Evolutionary conservation across 1,139 yeast genomes (phyloP).

Genomic region (Protomyces macrosporus): DNA sequence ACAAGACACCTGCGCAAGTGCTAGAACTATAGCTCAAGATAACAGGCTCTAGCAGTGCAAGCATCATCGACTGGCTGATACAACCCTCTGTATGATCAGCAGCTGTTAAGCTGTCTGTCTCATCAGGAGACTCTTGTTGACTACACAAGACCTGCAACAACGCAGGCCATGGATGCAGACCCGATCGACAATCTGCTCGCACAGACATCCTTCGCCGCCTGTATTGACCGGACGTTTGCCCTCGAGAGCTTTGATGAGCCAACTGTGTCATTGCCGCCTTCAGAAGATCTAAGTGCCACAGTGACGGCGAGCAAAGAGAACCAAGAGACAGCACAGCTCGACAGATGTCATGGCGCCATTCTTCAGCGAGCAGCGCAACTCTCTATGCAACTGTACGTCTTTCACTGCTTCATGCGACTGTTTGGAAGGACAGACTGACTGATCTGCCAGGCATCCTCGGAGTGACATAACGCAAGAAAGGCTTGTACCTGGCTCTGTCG

Average conservation of each 20-base stretch:
- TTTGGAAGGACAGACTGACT: not conserved
- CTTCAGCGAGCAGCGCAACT: not conserved
- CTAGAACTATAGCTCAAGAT: too few relatives aligned
- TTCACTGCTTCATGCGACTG: not conserved
- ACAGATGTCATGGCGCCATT: not conserved
- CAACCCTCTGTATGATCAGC: too few relatives aligned
- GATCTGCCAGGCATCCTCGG: not conserved
- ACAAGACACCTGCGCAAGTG: too few relatives aligned
- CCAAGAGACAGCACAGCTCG: not conserved
- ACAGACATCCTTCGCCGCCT: not conserved
- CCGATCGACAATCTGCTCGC: not conserved
- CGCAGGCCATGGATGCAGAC: not conserved
- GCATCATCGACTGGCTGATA: too few relatives aligned
- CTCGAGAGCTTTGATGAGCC: not conserved
- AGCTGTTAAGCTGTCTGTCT: too few relatives aligned
- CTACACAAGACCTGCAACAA: too few relatives aligned
- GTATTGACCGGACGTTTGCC: not conserved
- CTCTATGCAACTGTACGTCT: not conserved
- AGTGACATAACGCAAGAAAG: not conserved
- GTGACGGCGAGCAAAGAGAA: not conserved
- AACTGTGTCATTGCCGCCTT: not conserved
- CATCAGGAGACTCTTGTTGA: too few relatives aligned
- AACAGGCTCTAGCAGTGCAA: too few relatives aligned
- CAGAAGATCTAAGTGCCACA: not conserved
- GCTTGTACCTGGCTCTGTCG: not conserved